These are phyloP conservation scores for Fusarium anguioides DNA, from an alignment of 2,329 filamentous ascomycete genomes.

Conservation along the genomic window DNA sequence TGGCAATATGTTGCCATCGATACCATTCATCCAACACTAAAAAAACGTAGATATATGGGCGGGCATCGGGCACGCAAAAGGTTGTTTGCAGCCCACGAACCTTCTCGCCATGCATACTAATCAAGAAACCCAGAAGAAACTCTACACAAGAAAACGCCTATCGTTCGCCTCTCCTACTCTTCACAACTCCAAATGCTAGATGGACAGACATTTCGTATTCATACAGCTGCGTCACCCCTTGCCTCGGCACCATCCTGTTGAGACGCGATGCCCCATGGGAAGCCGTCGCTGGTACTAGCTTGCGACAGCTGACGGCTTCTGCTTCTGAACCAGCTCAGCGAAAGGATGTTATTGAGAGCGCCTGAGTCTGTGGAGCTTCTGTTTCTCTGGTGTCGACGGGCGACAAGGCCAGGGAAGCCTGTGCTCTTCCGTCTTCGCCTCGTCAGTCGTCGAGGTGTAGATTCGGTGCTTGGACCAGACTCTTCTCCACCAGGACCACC, in stretches of 20 bases:
- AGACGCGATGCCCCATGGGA: conserved; percentile 18
- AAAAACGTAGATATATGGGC: conserved; percentile 16
- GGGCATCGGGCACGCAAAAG: conserved; percentile 1
- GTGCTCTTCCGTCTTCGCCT: conserved; percentile 67
- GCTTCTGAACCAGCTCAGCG: conserved; percentile 65
- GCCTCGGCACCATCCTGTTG: conserved; percentile 36
- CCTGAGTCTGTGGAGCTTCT: conserved; percentile 59
- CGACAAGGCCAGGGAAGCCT: conserved; percentile 70
- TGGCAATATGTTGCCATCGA: not conserved
- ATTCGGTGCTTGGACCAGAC: conserved; percentile 47
- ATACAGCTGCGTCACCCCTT: conserved; percentile 50
- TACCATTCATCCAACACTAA: conserved; percentile 7
- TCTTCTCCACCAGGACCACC: conserved; percentile 45
- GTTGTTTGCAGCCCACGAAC: conserved; percentile 1
- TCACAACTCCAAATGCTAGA: conserved; percentile 27
- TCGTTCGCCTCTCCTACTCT: conserved; percentile 33
- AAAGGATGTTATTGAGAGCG: conserved; percentile 63
- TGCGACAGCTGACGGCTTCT: conserved; percentile 39
- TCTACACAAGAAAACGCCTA: conserved; percentile 36
- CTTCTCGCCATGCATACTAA: conserved; percentile 7
- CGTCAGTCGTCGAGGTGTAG: conserved; percentile 47
- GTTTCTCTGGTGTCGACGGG: conserved; percentile 57
- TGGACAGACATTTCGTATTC: conserved; percentile 32
- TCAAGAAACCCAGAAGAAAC: conserved; percentile 20
- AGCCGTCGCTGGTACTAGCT: conserved; percentile 37